Conservation (phyloP, 441 rosid species). For the Lepidium campestre region DNA sequence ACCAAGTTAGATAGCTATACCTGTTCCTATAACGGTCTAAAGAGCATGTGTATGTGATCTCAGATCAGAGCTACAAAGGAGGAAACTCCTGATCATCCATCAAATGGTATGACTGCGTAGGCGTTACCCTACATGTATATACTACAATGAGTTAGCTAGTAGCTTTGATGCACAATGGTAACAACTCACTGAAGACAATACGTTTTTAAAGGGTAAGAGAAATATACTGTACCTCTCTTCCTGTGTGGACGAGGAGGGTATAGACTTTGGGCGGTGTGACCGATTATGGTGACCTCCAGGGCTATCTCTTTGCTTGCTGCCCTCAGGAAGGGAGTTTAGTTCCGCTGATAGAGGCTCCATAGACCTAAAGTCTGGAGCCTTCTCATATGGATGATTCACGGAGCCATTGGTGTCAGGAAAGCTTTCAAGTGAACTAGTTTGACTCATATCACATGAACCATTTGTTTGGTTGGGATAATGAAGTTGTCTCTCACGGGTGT, state of each 20-base stretch:
- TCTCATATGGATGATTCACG: slow-evolving; percentile 32
- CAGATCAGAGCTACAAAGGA: slow-evolving; percentile 48
- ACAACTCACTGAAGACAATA: background rate
- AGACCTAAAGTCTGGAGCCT: slow-evolving; percentile 39
- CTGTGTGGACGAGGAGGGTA: slow-evolving; percentile 23
- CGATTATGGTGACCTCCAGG: slow-evolving; percentile 14
- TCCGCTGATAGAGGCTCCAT: slow-evolving; percentile 23
- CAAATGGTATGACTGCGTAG: slow-evolving; percentile 44
- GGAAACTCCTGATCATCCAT: slow-evolving; percentile 67
- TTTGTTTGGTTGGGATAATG: slow-evolving; percentile 34
- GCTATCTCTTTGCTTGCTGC: slow-evolving; percentile 27
- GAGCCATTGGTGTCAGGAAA: slow-evolving; percentile 40
- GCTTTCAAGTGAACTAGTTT: slow-evolving; percentile 36
- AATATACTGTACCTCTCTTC: slow-evolving; percentile 47
- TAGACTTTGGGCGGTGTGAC: slow-evolving; percentile 32
- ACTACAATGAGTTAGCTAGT: slow-evolving; percentile 6
- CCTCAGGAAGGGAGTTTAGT: slow-evolving; percentile 25
- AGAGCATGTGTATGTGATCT: slow-evolving; percentile 4
- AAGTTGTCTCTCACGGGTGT: slow-evolving; percentile 36
- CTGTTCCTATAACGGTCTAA: slow-evolving; percentile 23
- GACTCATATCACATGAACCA: slow-evolving; percentile 36
- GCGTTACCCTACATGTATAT: slow-evolving; percentile 35
- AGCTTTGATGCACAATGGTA: background rate
- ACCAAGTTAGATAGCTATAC: slow-evolving; percentile 23
- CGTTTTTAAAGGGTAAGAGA: background rate